A percentile compares a stretch with the other conserved stretches of the same genome.
phyloP scores from a whole-genome alignment of 2,329 filamentous ascomycete species.

The Hypoxylon rubiginosum region DNA sequence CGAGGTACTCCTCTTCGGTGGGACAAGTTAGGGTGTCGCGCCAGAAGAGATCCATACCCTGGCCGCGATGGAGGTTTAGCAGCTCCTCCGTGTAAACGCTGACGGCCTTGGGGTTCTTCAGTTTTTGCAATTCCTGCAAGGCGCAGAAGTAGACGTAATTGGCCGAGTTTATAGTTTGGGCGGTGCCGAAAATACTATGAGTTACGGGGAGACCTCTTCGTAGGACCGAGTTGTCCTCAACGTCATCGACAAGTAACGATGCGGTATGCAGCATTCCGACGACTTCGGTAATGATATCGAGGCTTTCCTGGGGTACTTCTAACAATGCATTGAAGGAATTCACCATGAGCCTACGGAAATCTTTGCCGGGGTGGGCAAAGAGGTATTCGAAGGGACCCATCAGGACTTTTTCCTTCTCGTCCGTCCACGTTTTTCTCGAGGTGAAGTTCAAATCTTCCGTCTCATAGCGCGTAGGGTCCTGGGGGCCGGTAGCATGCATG shows the following conservation, averaged over 20 bases:
- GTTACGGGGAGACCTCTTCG: slow-evolving; percentile 85
- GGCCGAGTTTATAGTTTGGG: slow-evolving; percentile 90
- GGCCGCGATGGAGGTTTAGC: slow-evolving; percentile 85
- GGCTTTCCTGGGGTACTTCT: slow-evolving; percentile 76
- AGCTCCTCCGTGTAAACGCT: slow-evolving; percentile 85
- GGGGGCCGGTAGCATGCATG: slow-evolving; percentile 58
- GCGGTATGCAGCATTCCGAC: slow-evolving; percentile 90
- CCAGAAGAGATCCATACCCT: slow-evolving; percentile 95
- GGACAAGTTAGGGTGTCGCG: slow-evolving; percentile 86
- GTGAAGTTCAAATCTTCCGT: slow-evolving; percentile 68
- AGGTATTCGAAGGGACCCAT: slow-evolving; percentile 86
- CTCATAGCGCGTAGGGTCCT: slow-evolving; percentile 67
- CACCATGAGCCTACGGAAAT: slow-evolving; percentile 85
- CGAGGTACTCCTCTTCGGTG: slow-evolving; percentile 89
- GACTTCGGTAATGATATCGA: slow-evolving; percentile 82
- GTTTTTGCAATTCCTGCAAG: slow-evolving; percentile 78
- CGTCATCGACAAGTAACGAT: slow-evolving; percentile 86
- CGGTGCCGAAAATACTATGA: slow-evolving; percentile 85
- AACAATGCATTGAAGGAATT: slow-evolving; percentile 86
- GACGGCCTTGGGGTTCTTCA: slow-evolving; percentile 76
- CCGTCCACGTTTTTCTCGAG: slow-evolving; percentile 71
- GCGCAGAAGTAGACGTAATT: slow-evolving; percentile 92
- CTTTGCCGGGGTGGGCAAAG: slow-evolving; percentile 83
- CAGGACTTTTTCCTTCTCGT: slow-evolving; percentile 82
- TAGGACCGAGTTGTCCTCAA: slow-evolving; percentile 83